phyloP scores from a whole-genome alignment of 139 green algal genomes.

The Desmodesmus armatus region DNA sequence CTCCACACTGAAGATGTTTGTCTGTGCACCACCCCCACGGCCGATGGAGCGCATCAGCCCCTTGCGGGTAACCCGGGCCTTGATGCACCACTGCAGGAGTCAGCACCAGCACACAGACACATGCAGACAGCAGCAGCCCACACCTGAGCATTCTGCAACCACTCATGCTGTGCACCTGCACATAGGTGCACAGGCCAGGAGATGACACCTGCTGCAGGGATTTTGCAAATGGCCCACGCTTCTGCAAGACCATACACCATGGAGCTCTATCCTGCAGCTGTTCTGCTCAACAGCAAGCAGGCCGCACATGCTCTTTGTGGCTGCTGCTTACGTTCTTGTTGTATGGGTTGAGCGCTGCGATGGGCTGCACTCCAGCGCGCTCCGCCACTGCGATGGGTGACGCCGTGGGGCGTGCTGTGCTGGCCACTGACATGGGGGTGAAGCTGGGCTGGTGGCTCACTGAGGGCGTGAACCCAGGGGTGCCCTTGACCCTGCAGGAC shows the following conservation, averaged over 20 bases:
- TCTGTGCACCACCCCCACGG: slow-evolving; percentile 5
- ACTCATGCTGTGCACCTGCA: background rate
- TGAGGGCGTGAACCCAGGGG: background rate
- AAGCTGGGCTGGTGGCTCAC: background rate
- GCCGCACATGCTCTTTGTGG: no score
- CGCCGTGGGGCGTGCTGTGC: background rate
- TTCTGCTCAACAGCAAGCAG: no score
- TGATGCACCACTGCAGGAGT: slow-evolving; percentile 68
- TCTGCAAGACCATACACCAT: no score
- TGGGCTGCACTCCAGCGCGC: slow-evolving; percentile 57
- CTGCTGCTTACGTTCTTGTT: slow-evolving; percentile 55
- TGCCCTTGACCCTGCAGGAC: background rate
- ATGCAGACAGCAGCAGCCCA: background rate
- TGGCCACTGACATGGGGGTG: background rate
- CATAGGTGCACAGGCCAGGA: no score
- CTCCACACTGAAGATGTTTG: slow-evolving; percentile 67
- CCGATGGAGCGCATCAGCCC: slow-evolving; percentile 43
- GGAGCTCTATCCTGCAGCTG: no score
- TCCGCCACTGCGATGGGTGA: background rate
- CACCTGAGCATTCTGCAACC: background rate
- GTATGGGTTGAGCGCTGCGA: slow-evolving; percentile 78
- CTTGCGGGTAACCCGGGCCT: slow-evolving; percentile 72
- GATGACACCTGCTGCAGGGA: background rate
- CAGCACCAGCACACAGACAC: background rate
- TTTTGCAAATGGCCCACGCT: background rate